These are phyloP conservation scores for Xylariaceae sp. DNA, from an alignment of 2,329 filamentous ascomycete genomes.

Conservation along the genomic window DNA sequence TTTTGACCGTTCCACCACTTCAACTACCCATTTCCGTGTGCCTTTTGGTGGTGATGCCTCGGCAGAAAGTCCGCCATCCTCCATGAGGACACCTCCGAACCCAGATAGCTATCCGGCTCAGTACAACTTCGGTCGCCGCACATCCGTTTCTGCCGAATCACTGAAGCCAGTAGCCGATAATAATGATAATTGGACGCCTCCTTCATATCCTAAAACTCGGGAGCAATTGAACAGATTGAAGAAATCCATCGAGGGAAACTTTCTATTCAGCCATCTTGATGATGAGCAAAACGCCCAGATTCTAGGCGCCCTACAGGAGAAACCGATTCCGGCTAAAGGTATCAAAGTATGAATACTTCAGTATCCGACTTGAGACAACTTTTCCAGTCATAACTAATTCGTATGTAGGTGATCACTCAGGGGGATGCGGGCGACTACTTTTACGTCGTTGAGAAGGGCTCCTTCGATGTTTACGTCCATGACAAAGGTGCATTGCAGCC, in stretches of 20 bases:
- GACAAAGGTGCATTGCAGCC: constrained; percentile 73
- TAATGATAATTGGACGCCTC: constrained; percentile 88
- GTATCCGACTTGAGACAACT: background rate
- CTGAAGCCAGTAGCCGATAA: constrained; percentile 84
- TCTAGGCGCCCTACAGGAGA: constrained; percentile 88
- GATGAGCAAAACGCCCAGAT: constrained; percentile 90
- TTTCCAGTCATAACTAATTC: constrained; percentile 25
- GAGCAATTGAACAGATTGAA: constrained; percentile 82
- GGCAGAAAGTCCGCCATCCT: constrained; percentile 48
- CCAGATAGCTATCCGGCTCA: constrained; percentile 81
- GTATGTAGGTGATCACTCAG: constrained; percentile 83
- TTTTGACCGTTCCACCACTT: constrained; percentile 50
- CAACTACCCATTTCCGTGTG: constrained; percentile 50
- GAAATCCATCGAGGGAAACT: constrained; percentile 83
- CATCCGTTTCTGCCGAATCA: constrained; percentile 95
- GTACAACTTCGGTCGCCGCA: constrained; percentile 91
- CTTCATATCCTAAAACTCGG: constrained; percentile 77
- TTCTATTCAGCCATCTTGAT: constrained; percentile 91
- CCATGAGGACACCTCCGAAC: constrained; percentile 53
- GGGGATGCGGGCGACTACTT: constrained; percentile 97
- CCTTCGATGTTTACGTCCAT: constrained; percentile 92
- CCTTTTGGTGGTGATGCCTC: constrained; percentile 56
- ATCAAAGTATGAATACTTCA: constrained; percentile 57
- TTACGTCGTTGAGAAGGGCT: constrained; percentile 91
- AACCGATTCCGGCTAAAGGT: constrained; percentile 89